Base-by-base conservation (phyloP, 176 grass and related monocot species). In the Chloris gayana region DNA sequence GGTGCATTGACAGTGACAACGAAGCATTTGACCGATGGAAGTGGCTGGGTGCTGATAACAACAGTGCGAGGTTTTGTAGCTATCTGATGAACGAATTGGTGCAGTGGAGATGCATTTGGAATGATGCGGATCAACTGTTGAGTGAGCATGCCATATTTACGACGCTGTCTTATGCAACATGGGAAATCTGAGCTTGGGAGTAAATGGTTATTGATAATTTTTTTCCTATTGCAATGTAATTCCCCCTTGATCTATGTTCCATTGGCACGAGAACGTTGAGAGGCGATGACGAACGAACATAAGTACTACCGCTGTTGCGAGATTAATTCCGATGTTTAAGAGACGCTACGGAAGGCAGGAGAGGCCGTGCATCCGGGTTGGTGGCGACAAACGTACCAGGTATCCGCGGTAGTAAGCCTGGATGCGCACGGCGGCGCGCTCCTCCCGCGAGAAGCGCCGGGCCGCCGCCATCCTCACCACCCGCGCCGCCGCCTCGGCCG, bases 341-440 rank as follows among this genome's bases (percentile, higher is more conserved):
- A 70, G 24, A 6, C n/a, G n/a, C 2, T n/a, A n/a, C 7, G 54
- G 54, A 24, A 12, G 11, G 18, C 26, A 13, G 13, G 27, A 1
- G 3, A 1, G 46, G 9, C 11, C 38, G 39, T 15, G 14, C 39
- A 22, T 8, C 3, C n/a, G 25, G n/a, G 5, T 44, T 5, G n/a
- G 42, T 27, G 68, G 9, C 3, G n/a, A 9, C n/a, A 24, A 84
- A 27, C 77, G 62, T 86, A 93, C 93, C 93, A 97, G 76, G 59
- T 91, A 97, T 0, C 93, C 90, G 75, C 90, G 88, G 85, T 97
- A 97, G 79, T 74, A 91, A 3, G 93, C 66, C 73, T 97, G 93
- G 87, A 97, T 93, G 69, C 84, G 83, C 76, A 89, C 73, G 73
- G 90, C 90, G 65, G 93, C 93, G 73, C 77, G 83, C 65, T 91